Conservation (phyloP, 2,329 filamentous ascomycete genomes). For the Proliferodiscus dingleyae region DNA sequence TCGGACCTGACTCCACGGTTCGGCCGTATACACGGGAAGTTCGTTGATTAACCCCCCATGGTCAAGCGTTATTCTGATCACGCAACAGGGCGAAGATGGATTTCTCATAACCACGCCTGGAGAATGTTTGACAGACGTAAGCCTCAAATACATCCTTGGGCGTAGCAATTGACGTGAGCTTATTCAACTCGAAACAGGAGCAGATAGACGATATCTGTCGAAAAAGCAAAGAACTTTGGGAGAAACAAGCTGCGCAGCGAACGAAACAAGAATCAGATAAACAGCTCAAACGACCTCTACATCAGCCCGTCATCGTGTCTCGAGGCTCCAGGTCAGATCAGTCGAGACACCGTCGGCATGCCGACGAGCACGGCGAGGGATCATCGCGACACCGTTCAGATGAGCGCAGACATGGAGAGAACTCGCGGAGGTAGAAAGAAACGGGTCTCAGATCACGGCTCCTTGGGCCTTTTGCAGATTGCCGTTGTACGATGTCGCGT, state of each 20-base stretch:
- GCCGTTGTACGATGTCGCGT: too few species aligned
- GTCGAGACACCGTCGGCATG: conserved; percentile 14
- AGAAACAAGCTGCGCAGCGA: conserved; percentile 49
- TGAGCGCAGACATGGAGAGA: conserved; percentile 17
- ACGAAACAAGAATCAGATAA: conserved; percentile 41
- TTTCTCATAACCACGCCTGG: conserved; percentile 56
- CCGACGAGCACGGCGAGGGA: conserved; percentile 19
- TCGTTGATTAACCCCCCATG: conserved; percentile 29
- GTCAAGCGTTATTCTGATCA: conserved; percentile 16
- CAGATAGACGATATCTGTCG: conserved; percentile 59
- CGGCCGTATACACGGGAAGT: conserved; percentile 53
- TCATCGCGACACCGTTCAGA: conserved; percentile 18
- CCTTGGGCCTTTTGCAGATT: neutral
- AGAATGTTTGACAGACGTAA: conserved; percentile 54
- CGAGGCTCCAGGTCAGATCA: conserved; percentile 31
- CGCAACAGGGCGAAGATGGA: conserved; percentile 51
- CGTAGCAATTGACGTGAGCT: neutral
- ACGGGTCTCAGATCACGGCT: too few species aligned
- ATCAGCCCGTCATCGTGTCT: conserved; percentile 50
- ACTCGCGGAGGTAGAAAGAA: conserved; percentile 16
- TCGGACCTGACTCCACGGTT: conserved; percentile 54
- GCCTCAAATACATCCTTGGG: conserved; percentile 22
- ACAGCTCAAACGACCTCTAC: conserved; percentile 50
- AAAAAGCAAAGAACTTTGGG: conserved; percentile 55
- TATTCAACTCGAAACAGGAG: conserved; percentile 39